Evolutionary conservation across 2,329 filamentous ascomycete genomes (phyloP).

Genomic region (Ophiocordyceps sinensis): DNA sequence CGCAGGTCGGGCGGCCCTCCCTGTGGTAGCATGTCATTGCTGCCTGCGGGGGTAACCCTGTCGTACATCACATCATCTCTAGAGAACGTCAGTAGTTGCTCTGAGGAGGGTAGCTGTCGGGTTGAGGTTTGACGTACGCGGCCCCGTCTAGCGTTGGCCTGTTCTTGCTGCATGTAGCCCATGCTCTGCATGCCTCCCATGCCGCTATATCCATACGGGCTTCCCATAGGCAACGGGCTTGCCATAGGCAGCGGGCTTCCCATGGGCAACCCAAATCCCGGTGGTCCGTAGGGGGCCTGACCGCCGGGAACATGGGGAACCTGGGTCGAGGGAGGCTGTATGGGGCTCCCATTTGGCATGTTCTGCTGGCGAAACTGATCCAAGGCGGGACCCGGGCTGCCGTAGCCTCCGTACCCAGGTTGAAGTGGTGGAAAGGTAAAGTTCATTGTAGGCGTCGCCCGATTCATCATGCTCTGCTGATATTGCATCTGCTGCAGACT

Average conservation of each 20-base stretch:
- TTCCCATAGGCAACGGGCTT: conserved; percentile 30
- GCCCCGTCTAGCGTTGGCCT: conserved; percentile 40
- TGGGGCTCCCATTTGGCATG: conserved; percentile 35
- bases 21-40: no score
- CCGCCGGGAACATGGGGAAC: conserved; percentile 26
- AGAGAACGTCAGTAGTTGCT: conserved; percentile 10
- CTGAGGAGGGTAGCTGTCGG: conserved; percentile 5
- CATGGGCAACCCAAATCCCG: conserved; percentile 35
- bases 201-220: conserved; percentile 27
- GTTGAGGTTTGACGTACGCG: conserved; percentile 30
- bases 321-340: conserved; percentile 27
- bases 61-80: conserved; percentile 11
- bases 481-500: conserved; percentile 43
- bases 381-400: conserved; percentile 29
- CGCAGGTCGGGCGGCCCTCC: no score
- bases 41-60: no score
- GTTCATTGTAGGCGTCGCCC: conserved; percentile 37
- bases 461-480: conserved; percentile 42
- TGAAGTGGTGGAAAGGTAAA: conserved; percentile 44
- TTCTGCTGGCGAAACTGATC: conserved; percentile 42
- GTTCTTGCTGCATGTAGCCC: conserved; percentile 37
- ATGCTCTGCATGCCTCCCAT: conserved; percentile 33
- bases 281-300: conserved; percentile 31
- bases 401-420: conserved; percentile 39
- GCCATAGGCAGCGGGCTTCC: no score